A percentile compares a stretch with the other conserved stretches of the same genome.
These are phyloP conservation scores for Fagus sylvatica DNA, from an alignment of 306 rosid genomes.

Conservation along the genomic window DNA sequence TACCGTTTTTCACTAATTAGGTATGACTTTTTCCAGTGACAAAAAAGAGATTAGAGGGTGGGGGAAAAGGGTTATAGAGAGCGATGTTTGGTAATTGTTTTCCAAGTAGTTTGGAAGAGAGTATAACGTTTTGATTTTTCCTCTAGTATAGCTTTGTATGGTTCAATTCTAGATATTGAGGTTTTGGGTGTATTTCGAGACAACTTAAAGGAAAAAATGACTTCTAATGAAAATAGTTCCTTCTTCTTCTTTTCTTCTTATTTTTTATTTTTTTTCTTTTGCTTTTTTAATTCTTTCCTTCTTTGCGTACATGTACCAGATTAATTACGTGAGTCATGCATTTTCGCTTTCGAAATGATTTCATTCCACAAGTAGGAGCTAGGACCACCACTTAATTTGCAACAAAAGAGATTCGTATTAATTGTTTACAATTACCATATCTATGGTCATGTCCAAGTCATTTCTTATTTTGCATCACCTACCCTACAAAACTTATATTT, in stretches of 20 bases:
- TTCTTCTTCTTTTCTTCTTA: not conserved
- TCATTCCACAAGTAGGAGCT: constrained; percentile 48
- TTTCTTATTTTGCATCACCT: constrained; percentile 35
- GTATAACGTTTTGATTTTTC: constrained; percentile 19
- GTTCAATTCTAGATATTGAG: not conserved
- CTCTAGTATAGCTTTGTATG: constrained; percentile 6
- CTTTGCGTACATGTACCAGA: constrained; percentile 25
- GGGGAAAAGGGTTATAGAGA: not conserved
- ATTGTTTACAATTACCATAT: constrained; percentile 37
- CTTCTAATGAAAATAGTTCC: not conserved
- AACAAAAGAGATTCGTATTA: constrained; percentile 23
- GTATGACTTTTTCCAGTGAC: constrained; percentile 44
- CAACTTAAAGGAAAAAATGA: constrained; percentile 7
- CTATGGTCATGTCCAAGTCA: constrained; percentile 33
- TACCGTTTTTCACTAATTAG: constrained; percentile 44
- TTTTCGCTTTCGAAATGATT: constrained; percentile 73
- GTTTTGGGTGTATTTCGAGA: constrained; percentile 9
- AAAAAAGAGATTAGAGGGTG: not conserved
- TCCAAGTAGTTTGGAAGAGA: constrained; percentile 19
- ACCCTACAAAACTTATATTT: constrained; percentile 36
- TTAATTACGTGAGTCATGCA: constrained; percentile 44
- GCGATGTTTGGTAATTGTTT: constrained; percentile 28
- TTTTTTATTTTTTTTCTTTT: too few relatives aligned
- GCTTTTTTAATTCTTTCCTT: too few relatives aligned
- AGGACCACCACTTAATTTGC: constrained; percentile 55